These are phyloP conservation scores for Trichoderma lentiforme DNA, from an alignment of 2,329 filamentous ascomycete genomes.

Conservation along the genomic window DNA sequence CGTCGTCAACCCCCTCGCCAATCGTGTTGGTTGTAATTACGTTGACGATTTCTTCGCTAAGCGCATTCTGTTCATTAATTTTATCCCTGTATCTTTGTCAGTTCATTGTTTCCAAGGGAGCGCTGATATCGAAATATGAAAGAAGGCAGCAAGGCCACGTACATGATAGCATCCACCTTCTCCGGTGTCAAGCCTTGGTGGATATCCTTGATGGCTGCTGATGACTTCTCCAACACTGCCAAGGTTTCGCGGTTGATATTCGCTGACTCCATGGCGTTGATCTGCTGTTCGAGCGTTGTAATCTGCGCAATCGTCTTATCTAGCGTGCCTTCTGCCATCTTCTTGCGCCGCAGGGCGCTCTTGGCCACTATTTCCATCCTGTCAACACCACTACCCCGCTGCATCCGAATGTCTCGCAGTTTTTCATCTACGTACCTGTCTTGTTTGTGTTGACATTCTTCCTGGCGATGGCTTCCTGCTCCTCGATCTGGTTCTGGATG, in stretches of 20 bases:
- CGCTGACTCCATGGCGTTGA: slow-evolving; percentile 93
- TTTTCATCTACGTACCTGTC: slow-evolving; percentile 61
- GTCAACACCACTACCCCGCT: slow-evolving; percentile 26
- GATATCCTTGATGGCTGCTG: slow-evolving; percentile 87
- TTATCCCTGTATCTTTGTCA: slow-evolving; percentile 64
- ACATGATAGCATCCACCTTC: slow-evolving; percentile 95
- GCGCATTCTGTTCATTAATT: slow-evolving; percentile 84
- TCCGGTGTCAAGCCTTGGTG: slow-evolving; percentile 88
- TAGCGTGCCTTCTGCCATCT: slow-evolving; percentile 85
- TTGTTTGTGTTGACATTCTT: slow-evolving; percentile 88
- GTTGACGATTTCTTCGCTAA: slow-evolving; percentile 88
- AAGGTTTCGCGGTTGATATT: slow-evolving; percentile 99
- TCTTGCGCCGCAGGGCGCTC: slow-evolving; percentile 87
- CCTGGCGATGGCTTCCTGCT: slow-evolving; percentile 83
- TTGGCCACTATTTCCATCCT: slow-evolving; percentile 66
- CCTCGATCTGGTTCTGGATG: slow-evolving; percentile 84
- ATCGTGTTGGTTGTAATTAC: slow-evolving; percentile 73
- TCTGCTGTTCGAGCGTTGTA: slow-evolving; percentile 87
- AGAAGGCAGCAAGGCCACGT: slow-evolving; percentile 38
- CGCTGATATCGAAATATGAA: background rate
- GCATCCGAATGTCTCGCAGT: background rate
- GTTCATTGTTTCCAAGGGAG: slow-evolving; percentile 17
- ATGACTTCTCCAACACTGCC: slow-evolving; percentile 87
- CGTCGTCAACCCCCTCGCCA: slow-evolving; percentile 74
- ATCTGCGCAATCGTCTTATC: slow-evolving; percentile 91